Conservation (phyloP, 2,329 filamentous ascomycete genomes). For the Leptographium flavum region DNA sequence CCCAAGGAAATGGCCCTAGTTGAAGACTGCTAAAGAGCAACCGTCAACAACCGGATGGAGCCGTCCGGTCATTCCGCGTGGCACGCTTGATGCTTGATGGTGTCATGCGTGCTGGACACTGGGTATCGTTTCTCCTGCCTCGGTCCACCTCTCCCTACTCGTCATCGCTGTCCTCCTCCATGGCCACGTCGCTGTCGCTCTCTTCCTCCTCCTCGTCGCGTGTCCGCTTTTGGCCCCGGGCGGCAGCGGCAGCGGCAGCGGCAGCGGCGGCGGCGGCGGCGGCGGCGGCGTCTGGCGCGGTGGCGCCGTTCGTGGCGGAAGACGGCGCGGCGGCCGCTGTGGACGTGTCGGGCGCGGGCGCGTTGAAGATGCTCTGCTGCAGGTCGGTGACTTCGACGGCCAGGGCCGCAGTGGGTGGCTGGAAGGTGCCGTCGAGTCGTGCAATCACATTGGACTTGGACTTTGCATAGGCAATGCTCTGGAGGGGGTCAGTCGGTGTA, state of each 20-base stretch:
- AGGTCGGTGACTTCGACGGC: constrained; percentile 55
- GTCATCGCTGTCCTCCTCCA: constrained; percentile 59
- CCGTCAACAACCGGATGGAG: no score
- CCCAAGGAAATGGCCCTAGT: constrained; percentile 50
- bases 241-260: background rate
- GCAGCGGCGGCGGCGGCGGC: no score
- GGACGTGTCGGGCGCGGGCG: constrained; percentile 37
- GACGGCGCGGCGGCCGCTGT: constrained; percentile 18
- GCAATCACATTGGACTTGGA: constrained; percentile 76
- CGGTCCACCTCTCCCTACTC: constrained; percentile 32
- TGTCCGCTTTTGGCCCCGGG: constrained; percentile 52
- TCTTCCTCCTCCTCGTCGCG: constrained; percentile 56
- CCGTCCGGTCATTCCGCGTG: no score
- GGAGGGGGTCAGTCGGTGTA: no score
- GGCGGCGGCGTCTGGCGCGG: background rate
- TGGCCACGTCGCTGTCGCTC: constrained; percentile 44
- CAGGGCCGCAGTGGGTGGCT: constrained; percentile 43
- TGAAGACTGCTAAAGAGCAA: background rate
- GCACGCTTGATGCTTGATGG: background rate
- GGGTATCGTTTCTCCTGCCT: background rate
- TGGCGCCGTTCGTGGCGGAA: background rate
- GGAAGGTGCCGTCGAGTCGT: constrained; percentile 85
- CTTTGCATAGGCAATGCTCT: constrained; percentile 89
- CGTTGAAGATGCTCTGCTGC: constrained; percentile 70
- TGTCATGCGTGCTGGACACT: background rate